Conservation (phyloP, 805 yeast species). For the Yamadazyma ubonensis region DNA sequence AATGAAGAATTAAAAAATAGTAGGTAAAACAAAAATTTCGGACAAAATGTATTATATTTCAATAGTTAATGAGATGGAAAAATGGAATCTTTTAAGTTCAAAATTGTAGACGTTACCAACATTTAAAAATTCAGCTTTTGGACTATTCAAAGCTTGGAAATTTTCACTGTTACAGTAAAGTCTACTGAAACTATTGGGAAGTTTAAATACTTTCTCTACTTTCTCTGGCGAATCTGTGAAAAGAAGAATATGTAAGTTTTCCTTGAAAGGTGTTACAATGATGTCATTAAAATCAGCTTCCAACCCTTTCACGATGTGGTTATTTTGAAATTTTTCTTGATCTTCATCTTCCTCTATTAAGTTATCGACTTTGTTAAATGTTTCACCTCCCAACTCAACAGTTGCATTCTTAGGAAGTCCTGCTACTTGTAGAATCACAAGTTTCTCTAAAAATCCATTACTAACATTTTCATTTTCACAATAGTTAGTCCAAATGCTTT, state of each 20-base stretch:
- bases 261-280: neutral
- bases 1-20: slow-evolving; percentile 10
- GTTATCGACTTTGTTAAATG: slow-evolving; percentile 41
- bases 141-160: neutral
- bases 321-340: slow-evolving; percentile 1
- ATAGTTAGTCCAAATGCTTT: slow-evolving; percentile 48
- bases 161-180: slow-evolving; percentile 9
- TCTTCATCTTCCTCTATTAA: slow-evolving; percentile 39
- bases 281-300: slow-evolving; percentile 3
- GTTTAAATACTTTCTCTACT: slow-evolving; percentile 12
- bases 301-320: neutral
- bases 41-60: slow-evolving; percentile 12
- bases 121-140: slow-evolving; percentile 18
- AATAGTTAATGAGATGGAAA: slow-evolving; percentile 18
- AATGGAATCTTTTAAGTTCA: slow-evolving; percentile 15
- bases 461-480: slow-evolving; percentile 17
- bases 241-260: neutral
- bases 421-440: slow-evolving; percentile 55
- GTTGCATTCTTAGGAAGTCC: slow-evolving; percentile 61
- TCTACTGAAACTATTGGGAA: slow-evolving; percentile 3
- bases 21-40: slow-evolving; percentile 3
- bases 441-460: slow-evolving; percentile 19
- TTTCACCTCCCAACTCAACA: slow-evolving; percentile 75
- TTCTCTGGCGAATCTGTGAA: slow-evolving; percentile 17
- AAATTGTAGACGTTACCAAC: slow-evolving; percentile 16